These are phyloP conservation scores for Trichoderma asperellum DNA, from an alignment of 2,329 filamentous ascomycete species.

Conservation along the genomic window DNA sequence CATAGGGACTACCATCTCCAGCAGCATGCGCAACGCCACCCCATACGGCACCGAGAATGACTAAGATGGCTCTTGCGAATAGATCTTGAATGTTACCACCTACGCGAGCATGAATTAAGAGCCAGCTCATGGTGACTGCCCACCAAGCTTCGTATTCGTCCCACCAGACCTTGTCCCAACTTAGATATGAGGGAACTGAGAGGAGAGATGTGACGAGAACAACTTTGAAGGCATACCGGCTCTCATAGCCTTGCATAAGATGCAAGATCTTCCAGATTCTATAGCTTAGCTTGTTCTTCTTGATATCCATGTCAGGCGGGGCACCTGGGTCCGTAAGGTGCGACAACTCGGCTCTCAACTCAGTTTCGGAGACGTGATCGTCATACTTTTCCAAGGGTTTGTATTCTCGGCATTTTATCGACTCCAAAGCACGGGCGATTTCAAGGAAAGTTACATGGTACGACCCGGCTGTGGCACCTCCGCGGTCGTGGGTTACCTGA, in stretches of 20 bases:
- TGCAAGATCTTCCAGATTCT: slow-evolving; percentile 55
- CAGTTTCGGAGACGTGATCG: slow-evolving; percentile 2
- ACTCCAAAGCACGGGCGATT: slow-evolving; percentile 49
- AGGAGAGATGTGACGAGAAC: slow-evolving; percentile 55
- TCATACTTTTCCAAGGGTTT: slow-evolving; percentile 38
- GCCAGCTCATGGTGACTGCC: slow-evolving; percentile 61
- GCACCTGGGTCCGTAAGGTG: slow-evolving; percentile 46
- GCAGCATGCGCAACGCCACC: slow-evolving; percentile 56
- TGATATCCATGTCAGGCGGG: slow-evolving; percentile 40
- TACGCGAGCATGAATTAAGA: slow-evolving; percentile 55
- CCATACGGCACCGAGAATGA: slow-evolving; percentile 58
- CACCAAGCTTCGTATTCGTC: slow-evolving; percentile 61
- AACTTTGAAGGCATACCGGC: slow-evolving; percentile 61
- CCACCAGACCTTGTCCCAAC: slow-evolving; percentile 54
- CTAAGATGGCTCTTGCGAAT: slow-evolving; percentile 54
- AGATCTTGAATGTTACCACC: slow-evolving; percentile 63
- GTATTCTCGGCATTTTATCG: slow-evolving; percentile 47
- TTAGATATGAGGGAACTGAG: slow-evolving; percentile 58
- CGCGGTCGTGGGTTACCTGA: slow-evolving; percentile 62
- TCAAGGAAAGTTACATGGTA: slow-evolving; percentile 52
- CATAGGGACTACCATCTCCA: slow-evolving; percentile 56
- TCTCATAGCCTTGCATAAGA: slow-evolving; percentile 60
- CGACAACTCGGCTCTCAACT: slow-evolving; percentile 28
- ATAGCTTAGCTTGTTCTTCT: slow-evolving; percentile 49
- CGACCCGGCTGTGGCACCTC: slow-evolving; percentile 58